These are phyloP conservation scores for Malassezia nana DNA, from an alignment of 1,284 basidiomycete genomes.

Conservation along the genomic window DNA sequence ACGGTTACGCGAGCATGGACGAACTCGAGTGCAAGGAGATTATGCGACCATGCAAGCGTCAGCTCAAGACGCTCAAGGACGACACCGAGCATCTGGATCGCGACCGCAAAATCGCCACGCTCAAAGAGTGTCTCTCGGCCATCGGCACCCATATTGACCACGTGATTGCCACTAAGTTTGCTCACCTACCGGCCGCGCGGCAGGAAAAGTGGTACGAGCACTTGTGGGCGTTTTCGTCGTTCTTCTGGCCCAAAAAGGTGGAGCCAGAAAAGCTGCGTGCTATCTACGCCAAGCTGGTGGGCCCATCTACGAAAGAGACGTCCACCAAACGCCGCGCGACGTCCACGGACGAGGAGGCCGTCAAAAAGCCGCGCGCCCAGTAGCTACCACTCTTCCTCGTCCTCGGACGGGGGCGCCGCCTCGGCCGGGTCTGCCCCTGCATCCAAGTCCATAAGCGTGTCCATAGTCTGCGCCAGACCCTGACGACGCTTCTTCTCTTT, in stretches of 20 bases:
- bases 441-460: slow-evolving; percentile 14
- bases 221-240: slow-evolving; percentile 72
- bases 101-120: slow-evolving; percentile 85
- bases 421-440: neutral
- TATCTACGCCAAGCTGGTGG: slow-evolving; percentile 37
- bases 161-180: slow-evolving; percentile 63
- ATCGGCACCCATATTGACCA: slow-evolving; percentile 86
- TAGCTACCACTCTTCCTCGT: neutral
- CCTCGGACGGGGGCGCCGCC: neutral
- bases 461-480: neutral
- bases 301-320: slow-evolving; percentile 1
- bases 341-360: neutral
- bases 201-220: slow-evolving; percentile 79
- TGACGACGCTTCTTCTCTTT: slow-evolving; percentile 19
- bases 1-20: slow-evolving; percentile 66
- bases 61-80: slow-evolving; percentile 82
- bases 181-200: slow-evolving; percentile 62
- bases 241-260: slow-evolving; percentile 89
- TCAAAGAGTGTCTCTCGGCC: slow-evolving; percentile 88
- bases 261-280: slow-evolving; percentile 35
- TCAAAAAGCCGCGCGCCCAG: neutral
- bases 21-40: slow-evolving; percentile 89
- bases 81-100: slow-evolving; percentile 83
- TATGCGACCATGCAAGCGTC: slow-evolving; percentile 89
- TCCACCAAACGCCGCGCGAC: neutral